phyloP scores from a whole-genome alignment of 208 protist species.

The Wallacemonas sp. region DNA sequence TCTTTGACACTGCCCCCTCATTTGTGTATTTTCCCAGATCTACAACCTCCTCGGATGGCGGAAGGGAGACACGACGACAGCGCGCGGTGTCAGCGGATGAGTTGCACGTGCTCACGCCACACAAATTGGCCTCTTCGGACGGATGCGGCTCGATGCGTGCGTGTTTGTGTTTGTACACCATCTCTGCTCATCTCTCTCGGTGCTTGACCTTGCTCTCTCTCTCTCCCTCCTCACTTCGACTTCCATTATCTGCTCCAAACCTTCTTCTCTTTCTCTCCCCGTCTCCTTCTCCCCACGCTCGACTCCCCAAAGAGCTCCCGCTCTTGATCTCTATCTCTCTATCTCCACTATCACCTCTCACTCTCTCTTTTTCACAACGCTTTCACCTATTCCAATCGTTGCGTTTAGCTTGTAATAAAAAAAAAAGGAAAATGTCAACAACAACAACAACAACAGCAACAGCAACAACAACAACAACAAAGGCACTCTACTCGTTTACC shows the following conservation, averaged over 20 bases:
- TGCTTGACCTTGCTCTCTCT: neutral
- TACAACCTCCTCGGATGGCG: too few relatives aligned
- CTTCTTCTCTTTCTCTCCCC: slow-evolving; percentile 7
- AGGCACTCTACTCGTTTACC: slow-evolving; percentile 33
- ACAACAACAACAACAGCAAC: neutral
- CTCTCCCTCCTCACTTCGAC: slow-evolving; percentile 18
- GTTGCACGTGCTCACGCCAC: too few relatives aligned
- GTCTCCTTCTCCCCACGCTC: neutral
- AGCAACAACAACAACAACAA: neutral
- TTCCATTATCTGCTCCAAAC: too few relatives aligned
- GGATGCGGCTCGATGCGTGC: too few relatives aligned
- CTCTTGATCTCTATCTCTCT: slow-evolving; percentile 23
- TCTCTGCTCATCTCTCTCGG: neutral
- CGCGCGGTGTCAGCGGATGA: too few relatives aligned
- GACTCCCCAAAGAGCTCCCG: neutral
- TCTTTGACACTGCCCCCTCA: neutral
- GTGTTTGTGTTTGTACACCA: neutral
- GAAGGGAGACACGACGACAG: too few relatives aligned
- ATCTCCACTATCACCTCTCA: neutral
- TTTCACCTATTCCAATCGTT: neutral
- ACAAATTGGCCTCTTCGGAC: too few relatives aligned
- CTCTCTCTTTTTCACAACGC: neutral
- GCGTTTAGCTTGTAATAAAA: too few relatives aligned
- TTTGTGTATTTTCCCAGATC: neutral
- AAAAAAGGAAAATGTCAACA: neutral